Base-by-base conservation (phyloP, 2,329 filamentous ascomycete species). In the Trichophyton schoenleinii region DNA sequence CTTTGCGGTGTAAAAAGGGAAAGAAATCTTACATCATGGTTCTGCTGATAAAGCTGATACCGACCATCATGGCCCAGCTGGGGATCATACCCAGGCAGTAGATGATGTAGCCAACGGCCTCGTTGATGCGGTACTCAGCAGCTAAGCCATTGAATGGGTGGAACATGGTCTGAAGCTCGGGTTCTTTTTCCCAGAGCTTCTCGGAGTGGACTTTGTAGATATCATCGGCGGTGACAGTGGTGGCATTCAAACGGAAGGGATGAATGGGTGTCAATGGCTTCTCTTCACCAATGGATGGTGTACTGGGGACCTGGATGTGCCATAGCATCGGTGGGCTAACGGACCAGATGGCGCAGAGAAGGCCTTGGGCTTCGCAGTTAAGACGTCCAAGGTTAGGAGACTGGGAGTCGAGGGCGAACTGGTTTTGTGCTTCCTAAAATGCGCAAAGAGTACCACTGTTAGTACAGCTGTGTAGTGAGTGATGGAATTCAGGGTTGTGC, bases 31-130 rank as follows among this genome's bases (percentile, higher is more conserved):
- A 84, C 83, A 86, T 85, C 70, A 86, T 75, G 11, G 78, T 79
- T 67, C 83, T 75, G 73, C 80, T 84, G 67, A 83, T 68, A 71
- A 86, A 81, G 60, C 79, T 83, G 71, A 87, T 81, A 48, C 77
- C 71, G 65, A 87, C 79, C 84, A 87, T 86, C 64, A 85, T 80
- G 62, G 81, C 68, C 84, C 84, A 87, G 67, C 80, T 84, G 2
- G 84, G 84, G 66, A 86, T 77, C 71, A 78, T 75, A 38, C 78
- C 75, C 68, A 86, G 79, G 34, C 69, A 79, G 70, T 77, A 85
- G 60, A 85, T 76, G 49, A 77, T 69, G 65, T 84, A 85, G 5
- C 79, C 84, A 41, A 83, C 68, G 15, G 80, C 79, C 60, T 83
- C 70, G 48, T 75, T 77, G 58, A 86, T 71, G 46, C 77, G 74